These are phyloP conservation scores for Komagataea norvegica DNA, from an alignment of 1,139 yeast genomes.

Conservation along the genomic window DNA sequence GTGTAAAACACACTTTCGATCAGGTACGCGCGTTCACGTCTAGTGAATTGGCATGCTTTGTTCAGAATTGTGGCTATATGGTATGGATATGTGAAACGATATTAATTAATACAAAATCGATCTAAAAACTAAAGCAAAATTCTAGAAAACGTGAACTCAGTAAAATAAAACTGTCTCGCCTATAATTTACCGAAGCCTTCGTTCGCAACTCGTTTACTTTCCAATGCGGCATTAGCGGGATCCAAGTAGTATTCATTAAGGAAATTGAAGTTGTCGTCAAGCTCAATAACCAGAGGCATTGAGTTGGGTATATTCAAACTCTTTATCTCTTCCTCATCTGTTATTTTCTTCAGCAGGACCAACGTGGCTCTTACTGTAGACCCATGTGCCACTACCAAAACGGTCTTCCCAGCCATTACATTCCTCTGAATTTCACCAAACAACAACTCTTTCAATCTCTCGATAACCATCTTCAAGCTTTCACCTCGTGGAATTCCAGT, in stretches of 20 bases:
- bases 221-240: slow-evolving; percentile 60
- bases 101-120: too few relatives aligned
- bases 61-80: too few relatives aligned
- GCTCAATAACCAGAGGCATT: slow-evolving; percentile 60
- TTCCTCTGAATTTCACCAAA: slow-evolving; percentile 38
- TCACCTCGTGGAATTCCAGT: slow-evolving; percentile 58
- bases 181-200: slow-evolving; percentile 41
- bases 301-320: slow-evolving; percentile 74
- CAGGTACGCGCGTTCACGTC: too few relatives aligned
- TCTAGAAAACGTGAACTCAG: too few relatives aligned
- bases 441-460: slow-evolving; percentile 55
- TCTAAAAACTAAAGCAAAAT: too few relatives aligned
- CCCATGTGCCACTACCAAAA: slow-evolving; percentile 71
- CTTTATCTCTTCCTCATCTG: slow-evolving; percentile 61
- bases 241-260: slow-evolving; percentile 56
- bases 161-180: too few relatives aligned
- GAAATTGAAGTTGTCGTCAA: slow-evolving; percentile 40
- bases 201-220: slow-evolving; percentile 58
- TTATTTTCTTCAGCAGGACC: slow-evolving; percentile 51
- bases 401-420: slow-evolving; percentile 36
- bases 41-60: too few relatives aligned
- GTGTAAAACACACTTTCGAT: too few relatives aligned
- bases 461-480: slow-evolving; percentile 61
- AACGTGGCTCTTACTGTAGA: slow-evolving; percentile 66
- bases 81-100: too few relatives aligned